Evolutionary conservation across 352 stramenopile genomes (phyloP).

Genomic region (Aphanomyces astaci): DNA sequence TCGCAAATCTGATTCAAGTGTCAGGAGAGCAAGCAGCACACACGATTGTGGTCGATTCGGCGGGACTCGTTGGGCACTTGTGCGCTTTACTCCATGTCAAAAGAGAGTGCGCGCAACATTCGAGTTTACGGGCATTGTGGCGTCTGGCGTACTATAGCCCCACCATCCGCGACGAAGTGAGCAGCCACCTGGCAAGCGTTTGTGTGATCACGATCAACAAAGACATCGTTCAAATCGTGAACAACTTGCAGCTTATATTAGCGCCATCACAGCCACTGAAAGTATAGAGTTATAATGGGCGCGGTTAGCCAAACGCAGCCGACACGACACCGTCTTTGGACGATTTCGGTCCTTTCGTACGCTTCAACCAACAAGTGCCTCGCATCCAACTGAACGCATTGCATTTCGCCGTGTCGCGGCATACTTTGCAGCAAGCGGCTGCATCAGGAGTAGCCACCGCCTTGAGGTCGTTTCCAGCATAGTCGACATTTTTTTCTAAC

Average conservation of each 20-base stretch:
- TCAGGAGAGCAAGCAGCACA: neutral
- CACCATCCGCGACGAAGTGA: neutral
- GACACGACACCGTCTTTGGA: neutral
- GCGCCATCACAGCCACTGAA: neutral
- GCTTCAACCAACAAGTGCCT: neutral
- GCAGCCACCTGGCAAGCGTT: neutral
- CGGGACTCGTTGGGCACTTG: neutral
- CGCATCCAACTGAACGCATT: neutral
- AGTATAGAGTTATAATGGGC: neutral
- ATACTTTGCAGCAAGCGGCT: neutral
- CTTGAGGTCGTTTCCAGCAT: neutral
- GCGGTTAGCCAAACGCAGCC: neutral
- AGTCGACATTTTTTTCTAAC: neutral
- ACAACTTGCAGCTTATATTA: neutral
- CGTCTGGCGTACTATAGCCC: neutral
- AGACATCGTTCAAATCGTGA: neutral
- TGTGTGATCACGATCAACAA: neutral
- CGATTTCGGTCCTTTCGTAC: neutral
- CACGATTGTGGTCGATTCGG: neutral
- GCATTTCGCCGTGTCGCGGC: neutral
- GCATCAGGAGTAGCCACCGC: neutral
- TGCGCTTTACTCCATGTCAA: neutral
- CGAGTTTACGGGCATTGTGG: neutral
- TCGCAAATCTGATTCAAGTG: neutral
- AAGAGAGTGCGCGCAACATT: neutral